Evolutionary conservation across 1,284 basidiomycete species (phyloP).

Genomic region (Trichosporon asahii): DNA sequence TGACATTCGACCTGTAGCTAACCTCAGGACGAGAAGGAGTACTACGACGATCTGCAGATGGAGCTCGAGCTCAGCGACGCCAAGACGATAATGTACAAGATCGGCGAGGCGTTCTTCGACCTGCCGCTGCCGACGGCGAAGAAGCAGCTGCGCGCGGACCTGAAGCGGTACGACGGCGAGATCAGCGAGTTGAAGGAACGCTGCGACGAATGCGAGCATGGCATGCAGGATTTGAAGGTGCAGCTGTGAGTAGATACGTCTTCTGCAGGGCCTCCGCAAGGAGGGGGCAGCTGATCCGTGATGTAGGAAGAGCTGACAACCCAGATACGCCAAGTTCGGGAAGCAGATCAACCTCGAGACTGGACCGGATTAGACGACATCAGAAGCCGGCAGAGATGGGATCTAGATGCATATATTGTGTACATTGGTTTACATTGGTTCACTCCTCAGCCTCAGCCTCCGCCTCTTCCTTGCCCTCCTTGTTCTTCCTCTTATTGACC

Average conservation of each 20-base stretch:
- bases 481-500: conserved; percentile 39
- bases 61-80: conserved; percentile 85
- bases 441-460: conserved; percentile 1
- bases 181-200: conserved; percentile 60
- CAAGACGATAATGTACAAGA: conserved; percentile 76
- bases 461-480: conserved; percentile 12
- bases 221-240: conserved; percentile 89
- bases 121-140: conserved; percentile 69
- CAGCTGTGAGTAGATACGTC: conserved; percentile 57
- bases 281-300: no score
- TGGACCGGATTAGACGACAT: conserved; percentile 30
- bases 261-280: no score
- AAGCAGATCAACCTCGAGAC: conserved; percentile 84
- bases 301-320: conserved; percentile 1
- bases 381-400: neutral
- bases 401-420: conserved; percentile 12
- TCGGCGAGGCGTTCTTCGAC: conserved; percentile 85
- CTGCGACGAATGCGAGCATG: conserved; percentile 69
- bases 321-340: conserved; percentile 82
- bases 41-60: conserved; percentile 78
- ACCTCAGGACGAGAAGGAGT: conserved; percentile 80
- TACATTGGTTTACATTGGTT: neutral
- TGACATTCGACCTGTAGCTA: no score
- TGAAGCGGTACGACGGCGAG: conserved; percentile 60
- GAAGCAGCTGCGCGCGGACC: conserved; percentile 70